phyloP scores from a whole-genome alignment of 148 eudicot species.

The Rhododendron kiyosumense region DNA sequence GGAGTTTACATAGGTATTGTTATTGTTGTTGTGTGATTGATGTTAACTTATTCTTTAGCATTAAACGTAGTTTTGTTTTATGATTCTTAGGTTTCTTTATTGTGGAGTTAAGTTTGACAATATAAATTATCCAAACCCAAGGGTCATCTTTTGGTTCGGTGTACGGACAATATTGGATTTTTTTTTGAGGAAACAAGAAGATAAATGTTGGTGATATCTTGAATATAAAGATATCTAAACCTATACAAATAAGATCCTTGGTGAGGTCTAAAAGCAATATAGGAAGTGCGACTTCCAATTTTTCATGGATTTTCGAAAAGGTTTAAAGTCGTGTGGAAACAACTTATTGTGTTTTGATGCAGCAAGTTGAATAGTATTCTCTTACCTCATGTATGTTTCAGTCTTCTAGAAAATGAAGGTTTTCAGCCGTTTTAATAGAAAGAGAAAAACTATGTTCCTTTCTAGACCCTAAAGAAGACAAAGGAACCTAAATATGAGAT shows the following conservation, averaged over 20 bases:
- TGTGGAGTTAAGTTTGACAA: not conserved
- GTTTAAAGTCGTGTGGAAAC: not conserved
- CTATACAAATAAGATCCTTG: not conserved
- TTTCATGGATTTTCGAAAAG: not conserved
- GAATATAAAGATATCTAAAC: not conserved
- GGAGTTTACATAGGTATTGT: not conserved
- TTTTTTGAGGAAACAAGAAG: not conserved
- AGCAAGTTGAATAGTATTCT: not conserved
- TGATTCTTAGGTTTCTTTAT: not conserved
- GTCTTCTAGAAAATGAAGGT: not conserved
- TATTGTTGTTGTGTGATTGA: not conserved
- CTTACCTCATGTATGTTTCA: not conserved
- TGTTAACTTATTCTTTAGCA: not conserved
- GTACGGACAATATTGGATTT: not conserved
- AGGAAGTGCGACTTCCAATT: not conserved
- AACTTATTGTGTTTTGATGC: not conserved
- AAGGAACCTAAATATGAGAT: not conserved
- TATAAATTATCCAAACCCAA: not conserved
- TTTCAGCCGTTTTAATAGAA: not conserved
- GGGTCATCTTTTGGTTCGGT: not conserved
- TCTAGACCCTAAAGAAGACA: not conserved
- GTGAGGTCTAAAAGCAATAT: not conserved
- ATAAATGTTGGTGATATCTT: not conserved
- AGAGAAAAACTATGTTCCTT: not conserved
- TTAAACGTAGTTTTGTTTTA: not conserved